Evolutionary conservation across 495 filamentous ascomycete genomes (phyloP), one percentile per base, ranked within the genome.

Genomic region (Tuber aestivum): DNA sequence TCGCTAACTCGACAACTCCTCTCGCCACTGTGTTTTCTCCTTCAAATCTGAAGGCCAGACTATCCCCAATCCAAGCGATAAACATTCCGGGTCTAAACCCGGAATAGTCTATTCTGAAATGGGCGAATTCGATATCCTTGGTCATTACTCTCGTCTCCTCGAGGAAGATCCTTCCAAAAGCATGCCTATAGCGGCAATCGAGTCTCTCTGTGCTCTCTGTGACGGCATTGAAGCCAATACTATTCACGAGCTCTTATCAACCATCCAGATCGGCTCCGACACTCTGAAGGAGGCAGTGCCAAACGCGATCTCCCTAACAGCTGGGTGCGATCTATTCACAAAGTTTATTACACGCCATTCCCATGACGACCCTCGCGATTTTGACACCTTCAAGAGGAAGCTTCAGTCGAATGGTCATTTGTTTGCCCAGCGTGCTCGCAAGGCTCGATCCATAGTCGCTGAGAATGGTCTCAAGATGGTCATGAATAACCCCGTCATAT

Each of bases 111-210:
- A 82, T 70, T 77, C 72, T 3, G 73, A 76, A 70, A 82, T 77
- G 72, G 80, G 81, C 5, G 80, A 82, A 72, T 82, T 82, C 69
- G 80, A 82, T 41, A 82, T 82, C 42, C 80, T 80, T 14, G 73
- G 80, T 27, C 69, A 82, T 71, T 82, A 82, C 73, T 76, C 71
- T 35, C 78, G 77, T 18, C 81, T 82, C 0, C 75, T 82, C 41
- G 56, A 23, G 9, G 74, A 82, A 41, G 94, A 97, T 84, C 89
- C 91, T 21, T 92, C 95, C 41, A 88, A 97, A 61, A 97, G 94
- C 40, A 97, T 97, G 92, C 93, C 95, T 70, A 91, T 99, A 71
- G 95, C 95, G 3, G 94, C 95, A 72, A 97, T 99, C 83, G 94
- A 97, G 85, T 90, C 95, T 48, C 88, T 97, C 70, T 94, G 97